Conservation (phyloP, 1,284 basidiomycete species). For the Pholiota adiposa region DNA sequence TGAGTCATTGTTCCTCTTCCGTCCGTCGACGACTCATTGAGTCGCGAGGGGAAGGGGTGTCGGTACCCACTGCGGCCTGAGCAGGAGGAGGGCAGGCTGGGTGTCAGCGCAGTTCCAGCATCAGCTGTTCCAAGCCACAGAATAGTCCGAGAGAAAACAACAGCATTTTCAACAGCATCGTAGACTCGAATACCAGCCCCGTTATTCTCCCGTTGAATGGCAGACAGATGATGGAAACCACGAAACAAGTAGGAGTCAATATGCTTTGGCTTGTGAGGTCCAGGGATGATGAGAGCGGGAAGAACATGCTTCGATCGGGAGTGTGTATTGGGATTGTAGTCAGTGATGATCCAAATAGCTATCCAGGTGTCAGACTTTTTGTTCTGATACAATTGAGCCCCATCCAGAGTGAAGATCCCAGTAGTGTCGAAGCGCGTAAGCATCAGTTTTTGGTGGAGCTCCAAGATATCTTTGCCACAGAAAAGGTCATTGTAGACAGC, state of each 20-base stretch:
- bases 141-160: conserved; percentile 18
- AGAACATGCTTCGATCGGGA: conserved; percentile 29
- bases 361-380: conserved; percentile 38
- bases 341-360: conserved; percentile 27
- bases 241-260: conserved; percentile 31
- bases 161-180: conserved; percentile 23
- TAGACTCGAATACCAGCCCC: conserved; percentile 18
- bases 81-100: too few relatives aligned
- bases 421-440: conserved; percentile 15
- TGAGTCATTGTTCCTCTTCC: too few relatives aligned
- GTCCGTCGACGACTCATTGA: too few relatives aligned
- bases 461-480: conserved; percentile 12
- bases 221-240: conserved; percentile 29
- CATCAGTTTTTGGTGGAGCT: conserved; percentile 1
- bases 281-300: conserved; percentile 32
- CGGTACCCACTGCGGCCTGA: too few relatives aligned
- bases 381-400: conserved; percentile 36
- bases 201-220: conserved; percentile 24
- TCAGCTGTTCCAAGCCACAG: conserved; percentile 21
- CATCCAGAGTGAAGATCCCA: conserved; percentile 25
- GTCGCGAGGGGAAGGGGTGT: too few relatives aligned
- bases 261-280: conserved; percentile 35
- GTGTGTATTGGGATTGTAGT: conserved; percentile 22
- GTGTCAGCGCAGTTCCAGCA: too few relatives aligned
- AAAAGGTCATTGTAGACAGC: conserved; percentile 18